Base-by-base conservation (phyloP, 2,329 filamentous ascomycete genomes). In the Phaeosphaeria sp. region DNA sequence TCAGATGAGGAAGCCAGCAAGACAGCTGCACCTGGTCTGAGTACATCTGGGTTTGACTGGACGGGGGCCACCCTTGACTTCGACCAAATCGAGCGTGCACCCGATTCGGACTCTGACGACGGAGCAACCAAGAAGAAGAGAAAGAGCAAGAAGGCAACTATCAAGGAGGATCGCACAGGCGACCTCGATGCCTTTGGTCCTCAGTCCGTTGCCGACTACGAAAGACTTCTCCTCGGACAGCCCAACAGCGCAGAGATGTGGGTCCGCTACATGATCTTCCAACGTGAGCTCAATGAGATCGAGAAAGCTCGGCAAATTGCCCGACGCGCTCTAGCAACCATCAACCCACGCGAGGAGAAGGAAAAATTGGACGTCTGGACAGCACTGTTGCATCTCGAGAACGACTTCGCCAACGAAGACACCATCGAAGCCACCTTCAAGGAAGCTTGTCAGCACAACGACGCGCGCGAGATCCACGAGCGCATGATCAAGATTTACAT, bases 251-350 rank as follows among this genome's bases (percentile, higher is more conserved):
- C 94, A 0, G 84, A 90, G 60, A 85, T 98, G 25, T 99, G 95
- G 95, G 91, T 97, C 53, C 87, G 92, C 65, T 99, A 99, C 80
- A 98, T 99, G 92, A 93, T 93, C n/a, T 96, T 96, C 85, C 92
- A 98, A 79, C 89, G 97, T 77, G 90, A 96, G 74, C 86, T 96
- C 51, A 92, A 92, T 73, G 95, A 99, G 78, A 84, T 96, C 20
- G 87, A 89, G 60, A 95, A 93, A 78, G 93, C 95, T 13, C 88
- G 94, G 49, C 91, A 94, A 64, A 90, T 97, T 57, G 93, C 92
- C 1, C 91, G 97, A 79, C 90, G 95, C 60, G 95, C 95, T 18
- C 86, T 98, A 63, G 89, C 90, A 73, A 96, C 91, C 17, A 98
- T 99, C 80, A 91, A 92, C 77, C 92, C 96, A 60, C 88, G 91